Base-by-base conservation (phyloP, 164 flowering plant species). In the Macadamia tetraphylla region DNA sequence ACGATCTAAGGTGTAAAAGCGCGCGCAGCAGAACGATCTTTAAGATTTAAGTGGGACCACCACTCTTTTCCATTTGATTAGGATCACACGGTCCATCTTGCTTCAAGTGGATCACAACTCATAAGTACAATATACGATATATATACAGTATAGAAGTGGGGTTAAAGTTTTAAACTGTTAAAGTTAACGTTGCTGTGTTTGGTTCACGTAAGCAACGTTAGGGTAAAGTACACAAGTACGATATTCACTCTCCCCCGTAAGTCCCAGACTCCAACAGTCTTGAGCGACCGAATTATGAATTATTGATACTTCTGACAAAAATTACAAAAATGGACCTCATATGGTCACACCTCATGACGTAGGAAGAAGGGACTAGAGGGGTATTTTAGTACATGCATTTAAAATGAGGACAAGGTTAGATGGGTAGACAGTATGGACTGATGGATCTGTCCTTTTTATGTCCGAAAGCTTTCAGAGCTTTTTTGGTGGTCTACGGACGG, bases 371-470 rank as follows among this genome's bases (percentile, higher is more conserved):
- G 40, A 64, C 5, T 48, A 4, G 23, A 57, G 68, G 72, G 78
- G 71, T n/a, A 63, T 12, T 29, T 3, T 63, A 6, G 75, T 61
- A 35, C 63, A 48, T 61, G 23, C 0, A 12, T 1, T 12, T 35
- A 5, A 35, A 35, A 17, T 40, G 35, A 56, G 74, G 76, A 78
- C 81, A 75, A 48, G 46, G 68, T 44, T 31, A 71, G 59, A 71
- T 76, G 80, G 51, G 81, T 61, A 53, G 64, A 55, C 66, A 63
- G 74, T 65, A 77, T 77, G 64, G 60, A 63, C 55, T 73, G 60
- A 77, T 74, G 80, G 78, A 64, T 68, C 69, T 77, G 78, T 77
- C 57, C 5, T 75, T 23, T 64, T 69, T 71, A 78, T 62, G 40
- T 35, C 40, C 71, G 64, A 73, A 70, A 79, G 62, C 70, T 23